Base-by-base conservation (phyloP, 1,139 yeast species). In the Lizanozyma gosingica region DNA sequence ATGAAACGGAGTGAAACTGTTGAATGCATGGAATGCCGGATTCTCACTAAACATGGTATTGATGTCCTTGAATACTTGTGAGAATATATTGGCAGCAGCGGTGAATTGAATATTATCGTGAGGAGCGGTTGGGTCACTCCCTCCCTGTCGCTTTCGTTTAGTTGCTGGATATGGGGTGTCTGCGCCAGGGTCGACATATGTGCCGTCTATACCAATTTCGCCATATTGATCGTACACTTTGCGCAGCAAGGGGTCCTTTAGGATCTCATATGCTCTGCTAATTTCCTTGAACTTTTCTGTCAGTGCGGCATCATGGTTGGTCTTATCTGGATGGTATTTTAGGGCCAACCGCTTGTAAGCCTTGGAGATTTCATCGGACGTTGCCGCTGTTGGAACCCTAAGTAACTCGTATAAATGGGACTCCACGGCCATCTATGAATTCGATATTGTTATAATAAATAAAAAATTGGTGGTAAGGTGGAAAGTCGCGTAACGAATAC, bases 241-340 rank as follows among this genome's bases (percentile, higher is more conserved):
- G 29, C 76, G 45, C 22, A 54, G 47, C 14, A 49, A 54, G 3
- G 48, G 45, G 43, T 70, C 73, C 40, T 58, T 56, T 27, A 70
- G 49, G 2, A 69, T 55, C 49, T 68, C 74, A 47, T 69, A 70
- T 1, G 75, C 74, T 38, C 63, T 51, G 1, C 72, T 67, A 43
- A 67, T 59, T 40, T 60, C 69, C 50, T 70, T 70, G 50, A 70
- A 70, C 47, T 56, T 59, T 47, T 70, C 75, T 48, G 73, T 78
- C 37, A 72, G 71, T 1, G 75, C 69, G 45, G 70, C 61, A 41
- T 65, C 60, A 45, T 65, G 73, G 47, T 68, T 69, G 14, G 73
- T 70, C 47, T 70, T 70, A 48, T 70, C 76, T 1, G 76, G 76
- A 45, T 70, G 76, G 44, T 66, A 70, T 43, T 54, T 65, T 27